phyloP scores from a whole-genome alignment of 2,329 filamentous ascomycete genomes.

The Dactylellina drechsleri region DNA sequence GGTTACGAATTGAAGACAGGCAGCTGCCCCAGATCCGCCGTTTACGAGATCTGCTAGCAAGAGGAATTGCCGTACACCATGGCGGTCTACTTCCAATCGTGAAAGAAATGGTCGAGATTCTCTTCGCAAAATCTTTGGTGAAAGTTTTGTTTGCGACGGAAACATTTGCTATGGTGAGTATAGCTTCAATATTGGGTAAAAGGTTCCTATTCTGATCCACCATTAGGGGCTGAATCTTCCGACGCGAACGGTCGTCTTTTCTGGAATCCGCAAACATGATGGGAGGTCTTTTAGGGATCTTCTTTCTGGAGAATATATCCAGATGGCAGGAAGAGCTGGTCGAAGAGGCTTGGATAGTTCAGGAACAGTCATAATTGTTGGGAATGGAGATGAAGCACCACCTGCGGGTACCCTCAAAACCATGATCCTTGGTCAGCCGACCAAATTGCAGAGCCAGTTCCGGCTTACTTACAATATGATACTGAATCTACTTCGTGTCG shows the following conservation, averaged over 20 bases:
- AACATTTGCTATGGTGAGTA: constrained; percentile 84
- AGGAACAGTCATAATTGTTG: constrained; percentile 92
- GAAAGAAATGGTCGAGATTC: constrained; percentile 95
- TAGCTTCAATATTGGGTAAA: neutral
- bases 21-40: constrained; percentile 90
- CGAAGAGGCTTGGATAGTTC: constrained; percentile 91
- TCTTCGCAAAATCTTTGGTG: constrained; percentile 93
- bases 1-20: constrained; percentile 89
- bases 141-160: constrained; percentile 98
- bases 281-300: constrained; percentile 91
- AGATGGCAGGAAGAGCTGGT: constrained; percentile 96
- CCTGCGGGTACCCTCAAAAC: constrained; percentile 77
- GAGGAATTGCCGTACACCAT: constrained; percentile 95
- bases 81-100: constrained; percentile 94
- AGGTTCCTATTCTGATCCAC: neutral
- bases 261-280: constrained; percentile 95
- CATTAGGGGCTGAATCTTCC: constrained; percentile 82
- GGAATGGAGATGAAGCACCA: constrained; percentile 84
- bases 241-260: constrained; percentile 96
- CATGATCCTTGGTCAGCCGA: constrained; percentile 96
- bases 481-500: constrained; percentile 89
- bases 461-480: constrained; percentile 99
- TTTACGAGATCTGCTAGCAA: constrained; percentile 81
- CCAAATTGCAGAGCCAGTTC: constrained; percentile 95
- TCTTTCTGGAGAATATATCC: constrained; percentile 93